These are phyloP conservation scores for Zygosaccharomyces bisporus DNA, from an alignment of 805 yeast species.

Conservation along the genomic window DNA sequence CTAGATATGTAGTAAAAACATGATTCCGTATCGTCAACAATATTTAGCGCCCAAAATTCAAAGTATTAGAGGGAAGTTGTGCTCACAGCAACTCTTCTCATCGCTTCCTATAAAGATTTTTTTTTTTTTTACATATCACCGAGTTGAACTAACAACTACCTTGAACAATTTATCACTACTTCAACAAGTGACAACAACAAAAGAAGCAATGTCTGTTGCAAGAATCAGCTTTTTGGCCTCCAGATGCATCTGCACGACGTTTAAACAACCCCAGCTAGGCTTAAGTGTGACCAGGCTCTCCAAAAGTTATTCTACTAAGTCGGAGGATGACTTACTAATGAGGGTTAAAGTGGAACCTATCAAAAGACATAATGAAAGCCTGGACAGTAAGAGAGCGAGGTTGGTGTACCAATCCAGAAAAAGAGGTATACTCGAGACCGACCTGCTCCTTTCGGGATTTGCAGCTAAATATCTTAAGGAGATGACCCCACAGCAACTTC, in stretches of 20 bases:
- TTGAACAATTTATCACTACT: neutral
- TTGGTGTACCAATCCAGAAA: constrained; percentile 87
- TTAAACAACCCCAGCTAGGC: neutral
- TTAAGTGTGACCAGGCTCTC: neutral
- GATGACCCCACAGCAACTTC: constrained; percentile 62
- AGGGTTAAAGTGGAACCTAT: constrained; percentile 74
- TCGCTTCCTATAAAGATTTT: neutral
- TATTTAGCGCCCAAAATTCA: neutral
- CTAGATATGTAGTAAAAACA: neutral
- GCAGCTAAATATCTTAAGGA: constrained; percentile 66
- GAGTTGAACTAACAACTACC: neutral
- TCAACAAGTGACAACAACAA: neutral
- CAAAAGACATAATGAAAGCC: constrained; percentile 66
- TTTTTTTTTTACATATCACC: neutral
- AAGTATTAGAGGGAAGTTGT: neutral
- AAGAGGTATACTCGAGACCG: constrained; percentile 93
- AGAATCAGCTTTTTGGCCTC: constrained; percentile 1
- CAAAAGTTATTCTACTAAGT: constrained; percentile 9
- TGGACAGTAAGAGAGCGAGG: constrained; percentile 79
- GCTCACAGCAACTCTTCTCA: neutral
- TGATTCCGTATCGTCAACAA: neutral
- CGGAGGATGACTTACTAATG: constrained; percentile 37
- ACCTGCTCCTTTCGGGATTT: constrained; percentile 76
- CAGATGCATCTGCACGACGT: neutral
- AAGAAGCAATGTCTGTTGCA: neutral